These are phyloP conservation scores for Phaeomoniella chlamydospora DNA, from an alignment of 2,329 filamentous ascomycete species.

Conservation along the genomic window DNA sequence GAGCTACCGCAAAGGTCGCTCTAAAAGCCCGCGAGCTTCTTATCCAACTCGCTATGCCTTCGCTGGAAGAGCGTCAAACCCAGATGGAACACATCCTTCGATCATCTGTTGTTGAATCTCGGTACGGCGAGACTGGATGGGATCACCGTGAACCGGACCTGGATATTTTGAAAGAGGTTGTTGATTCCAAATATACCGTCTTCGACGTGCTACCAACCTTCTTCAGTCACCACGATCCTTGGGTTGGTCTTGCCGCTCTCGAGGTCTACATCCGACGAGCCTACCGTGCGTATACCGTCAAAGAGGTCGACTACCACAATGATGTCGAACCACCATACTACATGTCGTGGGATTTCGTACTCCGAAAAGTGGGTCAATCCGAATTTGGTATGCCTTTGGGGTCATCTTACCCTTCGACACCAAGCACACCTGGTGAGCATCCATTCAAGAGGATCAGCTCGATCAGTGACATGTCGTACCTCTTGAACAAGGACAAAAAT, in stretches of 20 bases:
- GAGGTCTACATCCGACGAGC: slow-evolving; percentile 94
- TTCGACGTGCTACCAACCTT: slow-evolving; percentile 92
- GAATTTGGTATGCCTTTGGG: slow-evolving; percentile 74
- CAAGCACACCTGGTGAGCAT: slow-evolving; percentile 55
- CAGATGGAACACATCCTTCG: slow-evolving; percentile 99
- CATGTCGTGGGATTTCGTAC: slow-evolving; percentile 88
- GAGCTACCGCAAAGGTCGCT: slow-evolving; percentile 80
- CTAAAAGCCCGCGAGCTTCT: slow-evolving; percentile 94
- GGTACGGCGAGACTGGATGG: slow-evolving; percentile 93
- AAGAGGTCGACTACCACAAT: slow-evolving; percentile 76
- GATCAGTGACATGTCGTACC: slow-evolving; percentile 91
- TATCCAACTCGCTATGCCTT: slow-evolving; percentile 92
- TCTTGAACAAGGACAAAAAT: slow-evolving; percentile 52
- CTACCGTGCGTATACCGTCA: slow-evolving; percentile 88
- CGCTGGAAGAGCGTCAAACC: slow-evolving; percentile 79
- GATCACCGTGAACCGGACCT: slow-evolving; percentile 87
- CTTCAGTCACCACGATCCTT: slow-evolving; percentile 86
- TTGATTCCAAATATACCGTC: slow-evolving; percentile 97
- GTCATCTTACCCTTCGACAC: slow-evolving; percentile 70
- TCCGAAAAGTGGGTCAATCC: slow-evolving; percentile 82
- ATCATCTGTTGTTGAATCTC: slow-evolving; percentile 89
- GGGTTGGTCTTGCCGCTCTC: slow-evolving; percentile 83
- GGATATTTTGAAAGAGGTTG: slow-evolving; percentile 88
- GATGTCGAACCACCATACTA: slow-evolving; percentile 61
- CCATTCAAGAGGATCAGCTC: slow-evolving; percentile 76